phyloP scores from a whole-genome alignment of 345 rosid genomes.

The Balakata baccata region DNA sequence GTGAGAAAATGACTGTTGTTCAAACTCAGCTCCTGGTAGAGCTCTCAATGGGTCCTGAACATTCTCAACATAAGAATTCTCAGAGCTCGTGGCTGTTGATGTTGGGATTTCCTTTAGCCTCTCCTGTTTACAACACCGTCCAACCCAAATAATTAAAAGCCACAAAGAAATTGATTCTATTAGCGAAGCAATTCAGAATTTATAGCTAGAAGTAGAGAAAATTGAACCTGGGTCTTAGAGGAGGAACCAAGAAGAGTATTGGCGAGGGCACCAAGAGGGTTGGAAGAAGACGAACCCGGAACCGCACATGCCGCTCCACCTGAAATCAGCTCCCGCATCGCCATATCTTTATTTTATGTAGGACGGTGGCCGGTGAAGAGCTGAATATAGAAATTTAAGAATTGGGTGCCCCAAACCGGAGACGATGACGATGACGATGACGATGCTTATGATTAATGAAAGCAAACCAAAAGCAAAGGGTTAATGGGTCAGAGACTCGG shows the following conservation, averaged over 20 bases:
- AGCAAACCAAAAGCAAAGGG: not conserved
- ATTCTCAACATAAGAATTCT: constrained; percentile 46
- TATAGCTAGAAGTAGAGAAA: not conserved
- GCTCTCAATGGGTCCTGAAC: constrained; percentile 45
- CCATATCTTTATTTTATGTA: constrained; percentile 38
- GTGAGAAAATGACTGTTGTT: constrained; percentile 54
- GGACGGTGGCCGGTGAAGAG: too few relatives aligned
- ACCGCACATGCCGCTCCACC: constrained; percentile 97
- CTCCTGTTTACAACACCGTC: constrained; percentile 43
- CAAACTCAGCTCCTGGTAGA: constrained; percentile 86
- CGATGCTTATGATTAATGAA: not conserved
- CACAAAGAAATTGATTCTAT: not conserved
- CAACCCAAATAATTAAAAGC: not conserved
- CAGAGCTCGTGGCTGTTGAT: constrained; percentile 44
- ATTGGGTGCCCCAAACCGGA: not conserved
- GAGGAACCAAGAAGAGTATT: constrained; percentile 88
- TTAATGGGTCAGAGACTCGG: not conserved
- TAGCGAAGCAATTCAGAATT: not conserved
- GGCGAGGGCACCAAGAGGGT: constrained; percentile 91
- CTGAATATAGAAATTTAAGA: not conserved
- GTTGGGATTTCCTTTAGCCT: constrained; percentile 80
- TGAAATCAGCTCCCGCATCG: constrained; percentile 90
- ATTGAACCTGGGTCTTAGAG: constrained; percentile 75
- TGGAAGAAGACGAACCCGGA: constrained; percentile 88
- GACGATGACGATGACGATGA: not conserved